Conservation (phyloP, 306 rosid genomes). For the Castanea crenata region DNA sequence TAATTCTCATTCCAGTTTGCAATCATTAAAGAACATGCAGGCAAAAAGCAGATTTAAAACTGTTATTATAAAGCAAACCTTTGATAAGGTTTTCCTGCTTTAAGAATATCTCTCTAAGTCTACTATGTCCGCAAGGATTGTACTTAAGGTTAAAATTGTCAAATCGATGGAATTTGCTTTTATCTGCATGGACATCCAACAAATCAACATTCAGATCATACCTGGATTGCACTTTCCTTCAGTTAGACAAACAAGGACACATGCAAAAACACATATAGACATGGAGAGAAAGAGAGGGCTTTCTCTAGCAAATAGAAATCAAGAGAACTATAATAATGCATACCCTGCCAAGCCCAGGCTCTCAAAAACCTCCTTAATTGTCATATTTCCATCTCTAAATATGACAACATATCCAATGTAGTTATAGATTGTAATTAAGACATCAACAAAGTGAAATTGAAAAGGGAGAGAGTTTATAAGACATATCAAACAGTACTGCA, state of each 20-base stretch:
- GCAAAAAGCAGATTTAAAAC: constrained; percentile 14
- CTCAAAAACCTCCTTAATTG: constrained; percentile 85
- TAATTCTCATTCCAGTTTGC: constrained; percentile 11
- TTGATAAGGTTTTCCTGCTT: constrained; percentile 93
- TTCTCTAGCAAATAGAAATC: not conserved
- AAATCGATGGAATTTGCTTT: constrained; percentile 84
- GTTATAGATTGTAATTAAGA: constrained; percentile 17
- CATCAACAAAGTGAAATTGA: constrained; percentile 24
- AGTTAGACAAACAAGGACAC: constrained; percentile 20
- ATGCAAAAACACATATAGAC: not conserved
- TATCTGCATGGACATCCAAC: constrained; percentile 88
- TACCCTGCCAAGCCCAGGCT: constrained; percentile 89
- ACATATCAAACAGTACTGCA: not conserved
- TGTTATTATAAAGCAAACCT: constrained; percentile 47
- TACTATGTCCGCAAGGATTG: constrained; percentile 93
- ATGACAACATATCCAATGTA: constrained; percentile 67
- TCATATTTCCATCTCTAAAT: constrained; percentile 90
- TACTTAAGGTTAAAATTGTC: constrained; percentile 91
- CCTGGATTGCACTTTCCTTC: constrained; percentile 30
- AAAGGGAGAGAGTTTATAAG: not conserved
- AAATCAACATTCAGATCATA: constrained; percentile 84
- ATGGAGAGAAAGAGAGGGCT: not conserved
- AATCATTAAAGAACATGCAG: constrained; percentile 7
- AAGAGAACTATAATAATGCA: constrained; percentile 9
- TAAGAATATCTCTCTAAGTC: constrained; percentile 89